phyloP scores from a whole-genome alignment of 805 yeast genomes.

The Hanseniaspora lachancei region DNA sequence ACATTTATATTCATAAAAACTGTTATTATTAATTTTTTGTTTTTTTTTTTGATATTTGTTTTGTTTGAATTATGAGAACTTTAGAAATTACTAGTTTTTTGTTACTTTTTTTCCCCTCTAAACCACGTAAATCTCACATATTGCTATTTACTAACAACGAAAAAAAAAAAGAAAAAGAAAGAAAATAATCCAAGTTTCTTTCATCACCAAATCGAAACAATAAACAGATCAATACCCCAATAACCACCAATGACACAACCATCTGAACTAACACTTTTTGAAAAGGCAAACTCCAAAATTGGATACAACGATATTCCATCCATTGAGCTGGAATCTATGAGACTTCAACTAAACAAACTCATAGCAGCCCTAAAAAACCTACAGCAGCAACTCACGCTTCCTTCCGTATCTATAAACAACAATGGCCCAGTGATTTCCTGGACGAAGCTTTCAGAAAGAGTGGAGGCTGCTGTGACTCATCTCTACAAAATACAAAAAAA shows the following conservation, averaged over 20 bases:
- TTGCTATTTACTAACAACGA: too few relatives aligned
- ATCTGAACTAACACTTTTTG: background rate
- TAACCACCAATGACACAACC: background rate
- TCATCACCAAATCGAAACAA: background rate
- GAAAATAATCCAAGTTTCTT: too few relatives aligned
- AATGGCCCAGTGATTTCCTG: conserved; percentile 20
- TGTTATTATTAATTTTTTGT: too few relatives aligned
- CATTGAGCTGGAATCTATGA: conserved; percentile 46
- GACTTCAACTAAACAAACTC: conserved; percentile 48
- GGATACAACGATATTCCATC: conserved; percentile 30
- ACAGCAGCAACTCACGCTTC: conserved; percentile 30
- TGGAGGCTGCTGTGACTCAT: conserved; percentile 51
- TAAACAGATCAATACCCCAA: background rate
- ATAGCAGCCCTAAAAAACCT: conserved; percentile 48
- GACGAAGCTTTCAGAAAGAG: conserved; percentile 72
- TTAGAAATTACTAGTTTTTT: too few relatives aligned
- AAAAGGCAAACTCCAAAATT: background rate
- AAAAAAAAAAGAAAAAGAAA: too few relatives aligned
- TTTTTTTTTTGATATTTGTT: too few relatives aligned
- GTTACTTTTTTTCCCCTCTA: too few relatives aligned
- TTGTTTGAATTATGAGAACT: too few relatives aligned
- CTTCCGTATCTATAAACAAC: background rate
- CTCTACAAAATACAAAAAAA: conserved; percentile 47
- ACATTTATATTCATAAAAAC: background rate
- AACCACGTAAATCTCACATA: too few relatives aligned